Conservation (phyloP, 116 monocot genomes). For the Dioscorea cayenensis region DNA sequence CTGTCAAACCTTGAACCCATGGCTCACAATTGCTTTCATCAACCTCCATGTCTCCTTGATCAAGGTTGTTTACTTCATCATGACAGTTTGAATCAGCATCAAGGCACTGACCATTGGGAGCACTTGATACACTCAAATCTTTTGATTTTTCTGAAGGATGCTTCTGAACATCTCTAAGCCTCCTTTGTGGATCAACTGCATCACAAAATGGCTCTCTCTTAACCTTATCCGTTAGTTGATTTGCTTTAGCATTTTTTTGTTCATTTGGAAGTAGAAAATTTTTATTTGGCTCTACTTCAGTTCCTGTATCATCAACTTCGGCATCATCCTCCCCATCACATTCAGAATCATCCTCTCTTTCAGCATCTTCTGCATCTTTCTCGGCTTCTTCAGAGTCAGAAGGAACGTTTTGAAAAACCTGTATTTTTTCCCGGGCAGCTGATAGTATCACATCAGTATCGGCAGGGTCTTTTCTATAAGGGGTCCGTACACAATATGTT, state of each 20-base stretch:
- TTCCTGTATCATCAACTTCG: constrained; percentile 55
- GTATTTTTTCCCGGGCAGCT: constrained; percentile 76
- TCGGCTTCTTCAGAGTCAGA: constrained; percentile 90
- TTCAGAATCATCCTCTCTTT: constrained; percentile 81
- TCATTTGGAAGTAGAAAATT: constrained; percentile 22
- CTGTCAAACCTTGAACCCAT: constrained; percentile 86
- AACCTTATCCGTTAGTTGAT: constrained; percentile 10
- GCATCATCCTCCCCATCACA: constrained; percentile 80
- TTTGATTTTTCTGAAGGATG: constrained; percentile 16
- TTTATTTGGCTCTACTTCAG: constrained; percentile 22
- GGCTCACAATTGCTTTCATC: constrained; percentile 81
- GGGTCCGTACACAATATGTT: constrained; percentile 75
- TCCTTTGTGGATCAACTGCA: constrained; percentile 12
- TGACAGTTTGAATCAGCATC: constrained; percentile 13
- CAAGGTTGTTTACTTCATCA: constrained; percentile 17
- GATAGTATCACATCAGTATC: constrained; percentile 71
- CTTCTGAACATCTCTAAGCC: constrained; percentile 13
- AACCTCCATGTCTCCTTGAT: constrained; percentile 53
- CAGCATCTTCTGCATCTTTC: constrained; percentile 71
- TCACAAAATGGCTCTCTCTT: constrained; percentile 9
- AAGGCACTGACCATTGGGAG: constrained; percentile 8
- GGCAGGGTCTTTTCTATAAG: constrained; percentile 79
- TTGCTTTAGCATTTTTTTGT: constrained; percentile 17
- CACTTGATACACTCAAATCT: constrained; percentile 10
- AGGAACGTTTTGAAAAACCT: constrained; percentile 60